phyloP scores from a whole-genome alignment of 768 basidiomycete species.

The Udeniomyces megalosporus region DNA sequence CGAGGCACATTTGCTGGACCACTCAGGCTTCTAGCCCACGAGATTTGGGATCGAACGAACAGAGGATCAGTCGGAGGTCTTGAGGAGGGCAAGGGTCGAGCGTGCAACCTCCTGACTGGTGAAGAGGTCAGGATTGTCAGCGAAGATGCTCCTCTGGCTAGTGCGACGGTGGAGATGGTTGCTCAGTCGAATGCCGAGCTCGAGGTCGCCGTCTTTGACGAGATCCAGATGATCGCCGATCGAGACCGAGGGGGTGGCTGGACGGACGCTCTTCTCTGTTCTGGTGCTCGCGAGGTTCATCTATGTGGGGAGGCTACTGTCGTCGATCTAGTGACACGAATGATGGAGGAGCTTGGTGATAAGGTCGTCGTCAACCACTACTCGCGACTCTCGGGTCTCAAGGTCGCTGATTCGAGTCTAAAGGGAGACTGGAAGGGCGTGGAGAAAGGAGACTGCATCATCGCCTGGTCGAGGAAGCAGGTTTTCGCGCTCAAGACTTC shows the following conservation, averaged over 20 bases:
- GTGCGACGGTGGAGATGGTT: constrained; percentile 91
- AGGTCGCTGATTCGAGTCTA: constrained; percentile 48
- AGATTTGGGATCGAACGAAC: constrained; percentile 83
- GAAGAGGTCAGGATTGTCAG: constrained; percentile 67
- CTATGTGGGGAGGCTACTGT: constrained; percentile 91
- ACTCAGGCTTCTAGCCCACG: constrained; percentile 79
- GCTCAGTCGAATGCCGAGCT: constrained; percentile 22
- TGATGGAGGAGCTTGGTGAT: constrained; percentile 67
- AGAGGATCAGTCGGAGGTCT: constrained; percentile 65
- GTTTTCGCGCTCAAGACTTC: constrained; percentile 63
- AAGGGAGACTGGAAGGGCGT: constrained; percentile 45
- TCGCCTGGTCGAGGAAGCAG: constrained; percentile 57
- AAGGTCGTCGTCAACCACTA: constrained; percentile 65
- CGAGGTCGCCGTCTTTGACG: constrained; percentile 74
- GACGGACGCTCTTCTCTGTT: constrained; percentile 63
- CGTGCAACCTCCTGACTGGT: constrained; percentile 78
- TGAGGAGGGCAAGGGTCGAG: constrained; percentile 40
- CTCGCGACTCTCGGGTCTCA: constrained; percentile 71
- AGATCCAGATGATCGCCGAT: constrained; percentile 91
- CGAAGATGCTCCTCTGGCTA: constrained; percentile 41
- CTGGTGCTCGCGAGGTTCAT: constrained; percentile 66
- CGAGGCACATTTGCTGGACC: constrained; percentile 80
- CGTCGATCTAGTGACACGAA: constrained; percentile 52
- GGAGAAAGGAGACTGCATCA: constrained; percentile 72
- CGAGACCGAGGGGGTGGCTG: constrained; percentile 60